These are phyloP conservation scores for Erigeron canadensis DNA, from an alignment of 129 eudicot genomes.

Conservation along the genomic window DNA sequence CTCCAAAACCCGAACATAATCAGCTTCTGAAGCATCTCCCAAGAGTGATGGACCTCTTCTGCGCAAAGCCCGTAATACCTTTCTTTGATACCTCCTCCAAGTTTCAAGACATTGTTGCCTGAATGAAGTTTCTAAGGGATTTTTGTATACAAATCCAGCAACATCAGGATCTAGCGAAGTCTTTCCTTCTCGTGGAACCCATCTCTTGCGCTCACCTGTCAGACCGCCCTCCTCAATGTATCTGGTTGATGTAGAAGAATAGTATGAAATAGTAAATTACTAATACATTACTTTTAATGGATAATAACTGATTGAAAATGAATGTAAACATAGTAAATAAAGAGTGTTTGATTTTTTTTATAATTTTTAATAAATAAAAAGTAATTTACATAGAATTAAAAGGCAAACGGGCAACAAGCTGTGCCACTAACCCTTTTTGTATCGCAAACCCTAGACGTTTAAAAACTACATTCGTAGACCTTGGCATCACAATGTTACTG, in stretches of 20 bases:
- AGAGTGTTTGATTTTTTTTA: background rate
- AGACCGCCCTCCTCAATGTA: constrained; percentile 91
- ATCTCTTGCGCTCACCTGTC: constrained; percentile 92
- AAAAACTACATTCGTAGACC: too few species aligned
- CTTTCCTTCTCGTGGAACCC: constrained; percentile 98
- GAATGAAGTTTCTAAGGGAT: constrained; percentile 90
- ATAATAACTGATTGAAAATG: background rate
- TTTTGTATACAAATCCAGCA: constrained; percentile 66
- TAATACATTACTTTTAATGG: background rate
- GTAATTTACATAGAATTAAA: too few species aligned
- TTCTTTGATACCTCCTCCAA: constrained; percentile 70
- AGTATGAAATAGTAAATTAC: constrained; percentile 9
- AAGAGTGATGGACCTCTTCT: constrained; percentile 73
- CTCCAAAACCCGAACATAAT: constrained; percentile 78
- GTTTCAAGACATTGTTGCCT: constrained; percentile 90
- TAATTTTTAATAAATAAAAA: too few species aligned
- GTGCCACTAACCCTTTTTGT: too few species aligned
- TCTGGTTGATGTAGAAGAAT: constrained; percentile 44
- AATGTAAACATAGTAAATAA: background rate
- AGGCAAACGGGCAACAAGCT: too few species aligned
- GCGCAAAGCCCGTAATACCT: constrained; percentile 67
- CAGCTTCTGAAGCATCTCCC: constrained; percentile 75
- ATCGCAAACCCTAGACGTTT: too few species aligned
- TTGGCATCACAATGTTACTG: too few species aligned
- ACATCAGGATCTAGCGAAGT: constrained; percentile 93